Conservation (phyloP, 2,329 filamentous ascomycete species). For the Orbilia blumenaviensis region DNA sequence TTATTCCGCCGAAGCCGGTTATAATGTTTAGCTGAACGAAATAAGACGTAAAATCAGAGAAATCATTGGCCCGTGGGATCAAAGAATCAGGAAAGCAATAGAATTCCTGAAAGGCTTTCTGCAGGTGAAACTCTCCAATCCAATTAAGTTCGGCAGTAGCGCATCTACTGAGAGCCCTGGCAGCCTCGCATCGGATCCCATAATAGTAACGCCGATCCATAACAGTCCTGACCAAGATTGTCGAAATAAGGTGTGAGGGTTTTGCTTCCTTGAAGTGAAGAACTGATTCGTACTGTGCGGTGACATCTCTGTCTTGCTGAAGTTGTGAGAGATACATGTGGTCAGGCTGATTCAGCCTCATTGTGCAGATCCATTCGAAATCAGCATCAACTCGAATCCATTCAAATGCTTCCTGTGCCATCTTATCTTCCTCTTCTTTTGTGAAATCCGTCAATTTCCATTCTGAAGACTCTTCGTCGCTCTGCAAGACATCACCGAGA, state of each 20-base stretch:
- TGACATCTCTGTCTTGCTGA: constrained; percentile 95
- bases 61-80: constrained; percentile 89
- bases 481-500: constrained; percentile 87
- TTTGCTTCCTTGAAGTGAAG: constrained; percentile 72
- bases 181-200: constrained; percentile 87
- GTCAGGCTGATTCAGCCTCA: constrained; percentile 81
- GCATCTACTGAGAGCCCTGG: constrained; percentile 77
- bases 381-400: constrained; percentile 99
- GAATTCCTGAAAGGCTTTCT: constrained; percentile 84
- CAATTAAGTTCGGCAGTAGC: constrained; percentile 75
- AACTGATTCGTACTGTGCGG: constrained; percentile 82
- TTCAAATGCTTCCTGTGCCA: constrained; percentile 96
- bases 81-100: constrained; percentile 82
- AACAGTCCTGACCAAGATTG: constrained; percentile 85
- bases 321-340: constrained; percentile 99
- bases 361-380: constrained; percentile 94
- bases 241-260: constrained; percentile 78
- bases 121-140: constrained; percentile 83
- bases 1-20: constrained; percentile 78
- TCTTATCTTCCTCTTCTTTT: constrained; percentile 83
- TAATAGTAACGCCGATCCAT: constrained; percentile 94
- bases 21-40: constrained; percentile 84
- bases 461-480: constrained; percentile 78
- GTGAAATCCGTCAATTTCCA: constrained; percentile 93
- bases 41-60: constrained; percentile 85